Conservation (phyloP, 1,139 yeast species). For the Suhomyces bribrorum region DNA sequence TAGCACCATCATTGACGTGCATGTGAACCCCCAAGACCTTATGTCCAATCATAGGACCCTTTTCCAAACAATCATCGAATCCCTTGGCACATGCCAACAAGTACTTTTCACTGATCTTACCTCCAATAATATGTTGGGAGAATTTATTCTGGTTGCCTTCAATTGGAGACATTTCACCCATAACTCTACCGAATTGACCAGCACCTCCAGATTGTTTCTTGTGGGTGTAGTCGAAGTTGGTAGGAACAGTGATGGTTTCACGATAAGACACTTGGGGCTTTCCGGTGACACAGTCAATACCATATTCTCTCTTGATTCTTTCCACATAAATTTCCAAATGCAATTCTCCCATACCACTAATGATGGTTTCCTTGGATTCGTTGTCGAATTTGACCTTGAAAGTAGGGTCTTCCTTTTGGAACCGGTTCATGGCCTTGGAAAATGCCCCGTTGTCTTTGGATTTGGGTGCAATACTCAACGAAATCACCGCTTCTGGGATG, state of each 20-base stretch:
- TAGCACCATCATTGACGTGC: constrained; percentile 96
- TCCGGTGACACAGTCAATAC: constrained; percentile 93
- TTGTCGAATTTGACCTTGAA: constrained; percentile 88
- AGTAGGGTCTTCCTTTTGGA: constrained; percentile 98
- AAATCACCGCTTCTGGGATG: constrained; percentile 97
- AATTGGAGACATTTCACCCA: constrained; percentile 74
- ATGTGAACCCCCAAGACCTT: constrained; percentile 88
- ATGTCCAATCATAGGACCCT: constrained; percentile 97
- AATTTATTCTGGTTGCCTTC: constrained; percentile 67
- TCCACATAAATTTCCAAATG: constrained; percentile 97
- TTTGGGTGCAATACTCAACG: constrained; percentile 86
- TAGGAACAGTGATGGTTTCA: constrained; percentile 77
- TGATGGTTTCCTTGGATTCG: constrained; percentile 93
- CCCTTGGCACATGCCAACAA: constrained; percentile 94
- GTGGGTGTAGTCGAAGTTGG: constrained; percentile 91
- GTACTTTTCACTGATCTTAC: constrained; percentile 94
- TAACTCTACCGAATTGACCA: constrained; percentile 97
- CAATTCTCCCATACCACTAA: constrained; percentile 98
- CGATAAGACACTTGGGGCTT: constrained; percentile 98
- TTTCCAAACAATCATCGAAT: constrained; percentile 90
- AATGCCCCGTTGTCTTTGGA: constrained; percentile 81
- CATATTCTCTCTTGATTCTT: constrained; percentile 96
- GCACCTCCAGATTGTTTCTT: constrained; percentile 99
- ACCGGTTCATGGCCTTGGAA: constrained; percentile 94
- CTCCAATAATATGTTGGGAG: constrained; percentile 90